These are phyloP conservation scores for Xylariomycetidae sp. DNA, from an alignment of 2,329 filamentous ascomycete species.

Conservation along the genomic window DNA sequence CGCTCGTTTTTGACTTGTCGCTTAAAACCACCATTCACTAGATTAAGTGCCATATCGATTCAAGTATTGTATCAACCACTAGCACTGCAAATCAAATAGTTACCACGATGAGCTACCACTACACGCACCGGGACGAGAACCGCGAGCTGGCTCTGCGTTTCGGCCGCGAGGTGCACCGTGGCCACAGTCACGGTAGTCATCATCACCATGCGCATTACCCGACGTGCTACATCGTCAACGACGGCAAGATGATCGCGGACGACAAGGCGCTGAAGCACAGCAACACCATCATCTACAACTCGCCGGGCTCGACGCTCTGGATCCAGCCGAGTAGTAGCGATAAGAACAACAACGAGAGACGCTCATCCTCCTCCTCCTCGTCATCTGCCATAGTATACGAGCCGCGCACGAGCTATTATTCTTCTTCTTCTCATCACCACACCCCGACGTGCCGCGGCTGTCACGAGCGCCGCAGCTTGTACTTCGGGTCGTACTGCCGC, in stretches of 20 bases:
- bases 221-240: constrained; percentile 22
- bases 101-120: too few species aligned
- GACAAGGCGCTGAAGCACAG: constrained; percentile 13
- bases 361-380: neutral
- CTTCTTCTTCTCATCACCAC: neutral
- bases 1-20: too few species aligned
- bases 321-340: constrained; percentile 3
- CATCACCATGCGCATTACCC: constrained; percentile 14
- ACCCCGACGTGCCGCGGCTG: constrained; percentile 13
- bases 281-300: constrained; percentile 25
- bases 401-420: neutral
- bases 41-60: too few species aligned
- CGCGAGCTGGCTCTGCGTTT: constrained; percentile 14
- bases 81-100: too few species aligned
- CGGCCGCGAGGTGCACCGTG: constrained; percentile 9
- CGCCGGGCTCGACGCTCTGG: constrained; percentile 18
- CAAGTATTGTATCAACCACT: too few species aligned
- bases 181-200: too few species aligned
- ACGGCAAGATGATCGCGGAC: constrained; percentile 19
- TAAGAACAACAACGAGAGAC: neutral
- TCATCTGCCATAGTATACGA: constrained; percentile 1
- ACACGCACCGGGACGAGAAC: too few species aligned
- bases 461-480: constrained; percentile 7
- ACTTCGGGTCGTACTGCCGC: constrained; percentile 16
- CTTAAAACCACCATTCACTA: too few species aligned